phyloP scores from a whole-genome alignment of 768 basidiomycete species.

The Tylopilus plumbeoviolaceoides region DNA sequence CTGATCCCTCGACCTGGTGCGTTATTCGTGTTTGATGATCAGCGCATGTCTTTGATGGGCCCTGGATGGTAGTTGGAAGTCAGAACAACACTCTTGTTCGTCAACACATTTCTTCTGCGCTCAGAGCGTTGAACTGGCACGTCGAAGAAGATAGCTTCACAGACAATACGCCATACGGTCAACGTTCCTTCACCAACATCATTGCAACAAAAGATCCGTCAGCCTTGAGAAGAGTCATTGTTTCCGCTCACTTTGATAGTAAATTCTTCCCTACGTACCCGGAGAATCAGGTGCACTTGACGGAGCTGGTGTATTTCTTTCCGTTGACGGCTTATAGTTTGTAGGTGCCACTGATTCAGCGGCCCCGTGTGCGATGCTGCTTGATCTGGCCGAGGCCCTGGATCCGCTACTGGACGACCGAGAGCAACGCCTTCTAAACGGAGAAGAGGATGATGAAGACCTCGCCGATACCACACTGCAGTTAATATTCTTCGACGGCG shows the following conservation, averaged over 20 bases:
- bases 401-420: slow-evolving; percentile 67
- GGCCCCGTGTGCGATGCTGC: slow-evolving; percentile 89
- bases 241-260: slow-evolving; percentile 94
- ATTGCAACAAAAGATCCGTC: slow-evolving; percentile 93
- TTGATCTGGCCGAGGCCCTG: slow-evolving; percentile 85
- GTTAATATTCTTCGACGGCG: slow-evolving; percentile 94
- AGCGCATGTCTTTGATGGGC: background rate
- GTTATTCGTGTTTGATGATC: slow-evolving; percentile 24
- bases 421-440: slow-evolving; percentile 49
- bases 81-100: slow-evolving; percentile 79
- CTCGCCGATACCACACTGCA: slow-evolving; percentile 82
- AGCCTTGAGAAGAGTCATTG: slow-evolving; percentile 72
- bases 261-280: slow-evolving; percentile 77
- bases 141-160: slow-evolving; percentile 82
- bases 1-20: slow-evolving; percentile 80
- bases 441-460: slow-evolving; percentile 67
- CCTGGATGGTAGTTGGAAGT: slow-evolving; percentile 50
- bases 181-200: slow-evolving; percentile 79
- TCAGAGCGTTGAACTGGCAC: slow-evolving; percentile 79
- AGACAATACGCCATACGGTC: slow-evolving; percentile 76
- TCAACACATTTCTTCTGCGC: slow-evolving; percentile 70
- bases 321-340: slow-evolving; percentile 52
- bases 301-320: background rate
- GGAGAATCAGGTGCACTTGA: slow-evolving; percentile 60
- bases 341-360: slow-evolving; percentile 97